A percentile compares a stretch with the other conserved stretches of the same genome.
phyloP scores from a whole-genome alignment of 148 eudicot species.

The Vaccinium macrocarpon region DNA sequence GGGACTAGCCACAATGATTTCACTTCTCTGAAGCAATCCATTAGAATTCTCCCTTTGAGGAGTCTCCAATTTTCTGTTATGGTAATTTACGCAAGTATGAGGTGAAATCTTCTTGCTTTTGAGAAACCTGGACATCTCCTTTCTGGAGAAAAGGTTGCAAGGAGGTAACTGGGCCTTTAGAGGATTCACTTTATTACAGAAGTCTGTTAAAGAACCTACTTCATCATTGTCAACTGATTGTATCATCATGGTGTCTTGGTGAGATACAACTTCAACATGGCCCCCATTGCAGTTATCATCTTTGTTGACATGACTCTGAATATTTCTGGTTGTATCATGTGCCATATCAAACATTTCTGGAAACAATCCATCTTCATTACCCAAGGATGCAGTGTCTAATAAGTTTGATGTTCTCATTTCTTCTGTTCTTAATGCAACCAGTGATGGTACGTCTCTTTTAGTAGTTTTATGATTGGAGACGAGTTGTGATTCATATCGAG shows the following conservation, averaged over 20 bases:
- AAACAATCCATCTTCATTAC: constrained; percentile 29
- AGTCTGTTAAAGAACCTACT: constrained; percentile 12
- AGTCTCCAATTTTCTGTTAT: constrained; percentile 37
- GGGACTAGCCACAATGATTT: constrained; percentile 27
- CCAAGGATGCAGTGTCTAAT: constrained; percentile 19
- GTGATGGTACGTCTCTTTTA: constrained; percentile 23
- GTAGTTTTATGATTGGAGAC: constrained; percentile 24
- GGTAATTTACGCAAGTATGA: constrained; percentile 34
- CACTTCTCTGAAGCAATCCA: constrained; percentile 23
- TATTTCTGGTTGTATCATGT: constrained; percentile 18
- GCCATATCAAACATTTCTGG: constrained; percentile 11
- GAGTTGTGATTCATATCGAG: constrained; percentile 40
- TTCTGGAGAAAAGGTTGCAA: constrained; percentile 59
- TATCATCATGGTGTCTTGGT: constrained; percentile 10
- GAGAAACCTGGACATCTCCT: constrained; percentile 69
- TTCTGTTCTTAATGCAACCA: constrained; percentile 18
- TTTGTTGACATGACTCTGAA: constrained; percentile 23
- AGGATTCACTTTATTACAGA: constrained; percentile 48
- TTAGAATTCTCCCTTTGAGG: constrained; percentile 29
- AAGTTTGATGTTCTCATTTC: constrained; percentile 23
- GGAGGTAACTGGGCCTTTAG: constrained; percentile 79
- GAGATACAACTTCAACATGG: constrained; percentile 18
- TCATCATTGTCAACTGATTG: constrained; percentile 13
- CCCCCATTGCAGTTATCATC: constrained; percentile 34
- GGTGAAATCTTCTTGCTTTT: constrained; percentile 56